Evolutionary conservation across 2,329 filamentous ascomycete genomes (phyloP).

Genomic region (Mycosphaerella sp.): DNA sequence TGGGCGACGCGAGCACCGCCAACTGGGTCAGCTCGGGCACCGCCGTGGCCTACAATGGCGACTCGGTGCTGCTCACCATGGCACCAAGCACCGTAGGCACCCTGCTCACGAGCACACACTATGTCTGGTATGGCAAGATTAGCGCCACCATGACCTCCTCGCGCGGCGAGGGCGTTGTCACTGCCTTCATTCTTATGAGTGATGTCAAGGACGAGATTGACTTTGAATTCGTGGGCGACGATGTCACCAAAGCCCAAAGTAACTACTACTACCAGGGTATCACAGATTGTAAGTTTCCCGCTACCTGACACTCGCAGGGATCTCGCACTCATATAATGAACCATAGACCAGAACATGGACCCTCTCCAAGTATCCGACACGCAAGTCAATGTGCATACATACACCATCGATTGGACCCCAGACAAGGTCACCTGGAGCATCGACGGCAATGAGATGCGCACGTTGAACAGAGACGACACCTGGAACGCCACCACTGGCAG

Average conservation of each 20-base stretch:
- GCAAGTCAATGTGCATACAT: constrained; percentile 74
- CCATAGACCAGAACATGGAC: constrained; percentile 63
- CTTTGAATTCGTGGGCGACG: constrained; percentile 84
- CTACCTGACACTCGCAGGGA: not conserved
- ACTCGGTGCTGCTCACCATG: constrained; percentile 77
- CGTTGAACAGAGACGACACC: constrained; percentile 67
- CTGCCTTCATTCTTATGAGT: constrained; percentile 89
- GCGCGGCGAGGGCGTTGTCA: constrained; percentile 83
- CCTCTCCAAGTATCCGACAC: constrained; percentile 68
- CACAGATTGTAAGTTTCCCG: constrained; percentile 66
- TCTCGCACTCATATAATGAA: constrained; percentile 10
- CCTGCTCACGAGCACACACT: constrained; percentile 73
- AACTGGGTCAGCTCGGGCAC: constrained; percentile 88
- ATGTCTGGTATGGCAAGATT: constrained; percentile 97
- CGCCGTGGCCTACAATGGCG: constrained; percentile 60
- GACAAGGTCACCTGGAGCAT: constrained; percentile 82
- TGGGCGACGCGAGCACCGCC: constrained; percentile 70
- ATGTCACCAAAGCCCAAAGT: constrained; percentile 73
- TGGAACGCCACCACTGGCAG: constrained; percentile 78
- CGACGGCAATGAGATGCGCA: constrained; percentile 72
- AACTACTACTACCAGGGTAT: constrained; percentile 98
- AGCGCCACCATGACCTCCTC: constrained; percentile 79
- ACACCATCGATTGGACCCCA: constrained; percentile 88
- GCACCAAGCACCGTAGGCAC: constrained; percentile 77
- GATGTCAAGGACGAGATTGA: constrained; percentile 99